Conservation (phyloP, 352 stramenopile genomes). For the Pythium monospermum region DNA sequence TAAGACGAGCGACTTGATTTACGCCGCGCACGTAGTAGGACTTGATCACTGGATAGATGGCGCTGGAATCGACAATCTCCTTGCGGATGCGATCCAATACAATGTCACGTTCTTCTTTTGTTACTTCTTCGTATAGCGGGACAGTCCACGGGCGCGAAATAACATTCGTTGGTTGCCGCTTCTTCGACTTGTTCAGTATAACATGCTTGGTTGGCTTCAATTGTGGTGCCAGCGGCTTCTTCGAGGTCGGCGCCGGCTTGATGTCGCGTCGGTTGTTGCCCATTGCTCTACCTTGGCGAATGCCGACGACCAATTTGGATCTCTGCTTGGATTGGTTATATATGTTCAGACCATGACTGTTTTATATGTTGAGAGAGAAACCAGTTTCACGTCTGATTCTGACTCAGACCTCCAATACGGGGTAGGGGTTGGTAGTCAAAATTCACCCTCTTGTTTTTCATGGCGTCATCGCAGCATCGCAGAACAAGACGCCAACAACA, state of each 20-base stretch:
- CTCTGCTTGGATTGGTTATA: conserved; percentile 13
- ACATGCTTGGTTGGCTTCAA: conserved; percentile 6
- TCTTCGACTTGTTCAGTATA: conserved; percentile 6
- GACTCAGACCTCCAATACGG: too few relatives aligned
- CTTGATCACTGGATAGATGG: conserved; percentile 15
- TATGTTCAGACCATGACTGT: conserved; percentile 3
- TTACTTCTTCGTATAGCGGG: conserved; percentile 53
- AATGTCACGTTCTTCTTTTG: conserved; percentile 74
- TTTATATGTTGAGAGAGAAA: conserved; percentile 9
- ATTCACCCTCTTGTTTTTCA: too few relatives aligned
- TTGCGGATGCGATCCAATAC: conserved; percentile 69
- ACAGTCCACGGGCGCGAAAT: conserved; percentile 36
- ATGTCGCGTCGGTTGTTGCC: conserved; percentile 14
- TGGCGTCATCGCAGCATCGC: too few relatives aligned
- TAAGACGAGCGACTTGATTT: conserved; percentile 48
- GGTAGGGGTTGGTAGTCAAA: too few relatives aligned
- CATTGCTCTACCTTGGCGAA: too few relatives aligned
- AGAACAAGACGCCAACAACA: neutral
- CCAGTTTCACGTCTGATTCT: too few relatives aligned
- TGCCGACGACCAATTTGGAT: too few relatives aligned
- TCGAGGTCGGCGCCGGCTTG: conserved; percentile 6
- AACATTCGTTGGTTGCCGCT: conserved; percentile 14
- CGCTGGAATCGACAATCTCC: conserved; percentile 34
- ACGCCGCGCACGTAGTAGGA: conserved; percentile 35
- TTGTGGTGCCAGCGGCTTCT: conserved; percentile 16